Base-by-base conservation (phyloP, 164 flowering plant species). In the Stephania japonica region DNA sequence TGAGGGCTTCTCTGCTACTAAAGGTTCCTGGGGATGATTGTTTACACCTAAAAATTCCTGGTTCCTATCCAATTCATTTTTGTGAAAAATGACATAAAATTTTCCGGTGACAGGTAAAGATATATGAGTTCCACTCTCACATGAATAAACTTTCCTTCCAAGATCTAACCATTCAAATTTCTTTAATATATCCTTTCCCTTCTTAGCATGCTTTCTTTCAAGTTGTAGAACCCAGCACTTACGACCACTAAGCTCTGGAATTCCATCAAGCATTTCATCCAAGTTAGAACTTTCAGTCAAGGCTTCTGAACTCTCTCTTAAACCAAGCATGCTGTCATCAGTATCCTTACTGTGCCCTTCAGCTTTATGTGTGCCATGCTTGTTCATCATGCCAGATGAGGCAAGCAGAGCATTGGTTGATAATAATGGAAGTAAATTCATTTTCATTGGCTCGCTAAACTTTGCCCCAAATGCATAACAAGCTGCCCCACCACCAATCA, bases 401-500 rank as follows among this genome's bases (percentile, higher is more conserved):
- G 67, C 5, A 75, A 26, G 50, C 50, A 44, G 16, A 21, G 71
- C 73, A 71, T 68, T 68, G 5, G 76, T 24, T 50, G 82, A 75
- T 23, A 65, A 19, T 43, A 85, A 41, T 8, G 81, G 83, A 62
- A 75, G 83, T 87, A 93, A 79, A 78, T 83, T 80, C 42, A 91
- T 83, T 80, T 81, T 87, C 78, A 84, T 65, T 26, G 98, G 96
- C 80, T 86, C 91, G 73, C 87, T 93, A 71, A 95, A 95, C 82
- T 85, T 91, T 53, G 99, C 87, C 65, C 99, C 99, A 85, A 95
- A 95, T 67, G 99, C 99, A 85, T 90, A 95, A 83, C 97, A 91
- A 62, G 99, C 78, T 67, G 97, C 96, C 41, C 99, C 98, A 69
- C 98, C 98, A 81, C 99, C 98, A 72, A 91, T 72, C 68, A 95